A percentile compares a stretch with the other conserved stretches of the same genome.
These are phyloP conservation scores for Solanum lycopersicoides DNA, from an alignment of 257 asterid genomes.

Conservation along the genomic window DNA sequence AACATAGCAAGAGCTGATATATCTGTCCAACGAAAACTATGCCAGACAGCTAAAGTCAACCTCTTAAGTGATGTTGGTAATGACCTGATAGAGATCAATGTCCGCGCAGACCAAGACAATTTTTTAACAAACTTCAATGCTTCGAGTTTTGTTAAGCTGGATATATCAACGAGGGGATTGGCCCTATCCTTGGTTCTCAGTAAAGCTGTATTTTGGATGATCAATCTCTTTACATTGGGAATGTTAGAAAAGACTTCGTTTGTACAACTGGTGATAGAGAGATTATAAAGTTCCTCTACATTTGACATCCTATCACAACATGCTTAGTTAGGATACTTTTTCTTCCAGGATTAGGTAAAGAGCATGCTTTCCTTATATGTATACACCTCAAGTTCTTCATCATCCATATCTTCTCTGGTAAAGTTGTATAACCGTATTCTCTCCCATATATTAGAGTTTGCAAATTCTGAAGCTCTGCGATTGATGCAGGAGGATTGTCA, in stretches of 20 bases:
- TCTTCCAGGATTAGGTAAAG: neutral
- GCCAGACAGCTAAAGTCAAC: neutral
- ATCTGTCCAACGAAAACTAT: neutral
- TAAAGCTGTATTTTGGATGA: neutral
- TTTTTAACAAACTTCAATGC: neutral
- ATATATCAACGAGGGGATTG: neutral
- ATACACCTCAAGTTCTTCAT: no score
- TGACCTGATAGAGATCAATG: neutral
- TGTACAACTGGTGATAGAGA: neutral
- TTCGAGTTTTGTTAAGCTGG: neutral
- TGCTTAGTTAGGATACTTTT: neutral
- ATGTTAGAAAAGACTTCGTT: neutral
- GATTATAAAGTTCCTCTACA: neutral
- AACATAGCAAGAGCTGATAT: neutral
- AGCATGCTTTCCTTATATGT: rapidly evolving
- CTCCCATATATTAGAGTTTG: no score
- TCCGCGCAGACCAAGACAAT: neutral
- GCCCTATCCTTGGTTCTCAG: neutral
- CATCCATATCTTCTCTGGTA: no score
- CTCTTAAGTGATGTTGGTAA: neutral
- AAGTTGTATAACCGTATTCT: no score
- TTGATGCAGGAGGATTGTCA: neutral
- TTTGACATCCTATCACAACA: neutral
- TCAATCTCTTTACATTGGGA: neutral
- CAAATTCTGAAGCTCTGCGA: neutral